Base-by-base conservation (phyloP, 345 rosid species). In the Lepidium sativum region DNA sequence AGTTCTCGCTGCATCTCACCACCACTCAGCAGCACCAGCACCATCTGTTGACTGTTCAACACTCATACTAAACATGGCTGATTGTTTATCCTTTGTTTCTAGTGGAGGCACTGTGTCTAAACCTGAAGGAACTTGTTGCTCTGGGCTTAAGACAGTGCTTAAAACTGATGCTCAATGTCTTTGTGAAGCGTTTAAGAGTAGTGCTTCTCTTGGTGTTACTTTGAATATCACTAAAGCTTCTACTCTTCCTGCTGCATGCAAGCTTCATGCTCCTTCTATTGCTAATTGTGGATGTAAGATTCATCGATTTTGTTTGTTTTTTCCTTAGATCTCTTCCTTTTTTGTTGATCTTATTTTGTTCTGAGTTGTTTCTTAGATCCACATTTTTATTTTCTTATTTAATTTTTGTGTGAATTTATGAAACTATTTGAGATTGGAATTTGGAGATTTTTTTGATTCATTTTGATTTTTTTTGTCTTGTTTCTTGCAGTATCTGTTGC, bases 141-240 rank as follows among this genome's bases (percentile, higher is more conserved):
- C 50, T 0, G 84, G 84, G 8, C 74, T 82, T 15, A 40, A 80
- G 49, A 54, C 58, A 0, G 80, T 82, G 41, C 35, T 81, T 7
- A 59, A 69, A 3, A 29, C 39, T 0, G 68, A 77, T 57, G 52
- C 68, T 0, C 34, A 69, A 23, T 84, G 89, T 62, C 57, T 82
- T 13, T 84, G 84, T 45, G 75, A 70, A 16, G 87, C 76, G 6
- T 37, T 78, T 1, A 76, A 61, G 29, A 74, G 63, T 27, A 74
- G 76, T 12, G 75, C 60, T n/a, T 40, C 57, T 16, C 29, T 82
- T 43, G 84, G 92, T 2, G 16, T 79, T 1, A 29, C 54, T 3
- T 15, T 86, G 50, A 78, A 86, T 17, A 37, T 71, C 16, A 82
- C 82, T 5, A 79, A 62, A 37, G 83, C 81, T 12, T 4, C 39